A percentile compares a stretch with the other conserved stretches of the same genome.
phyloP scores from a whole-genome alignment of 257 asterid species.

The Plantago major region DNA sequence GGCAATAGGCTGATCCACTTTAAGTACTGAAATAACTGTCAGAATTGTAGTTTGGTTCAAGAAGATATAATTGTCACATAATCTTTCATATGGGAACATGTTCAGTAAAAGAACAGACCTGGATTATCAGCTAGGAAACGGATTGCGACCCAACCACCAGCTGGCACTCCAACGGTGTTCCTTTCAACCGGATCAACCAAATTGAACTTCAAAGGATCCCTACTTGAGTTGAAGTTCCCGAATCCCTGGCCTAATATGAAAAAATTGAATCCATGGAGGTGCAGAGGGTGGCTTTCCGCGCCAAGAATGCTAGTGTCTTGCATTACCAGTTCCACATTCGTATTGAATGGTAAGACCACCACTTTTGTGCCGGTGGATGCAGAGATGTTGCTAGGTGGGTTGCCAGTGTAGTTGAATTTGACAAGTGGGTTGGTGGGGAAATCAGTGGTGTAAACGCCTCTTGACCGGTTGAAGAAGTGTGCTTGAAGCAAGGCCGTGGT shows the following conservation, averaged over 20 bases:
- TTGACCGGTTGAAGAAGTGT: constrained; percentile 44
- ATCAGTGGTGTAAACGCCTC: constrained; percentile 54
- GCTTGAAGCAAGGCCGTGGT: constrained; percentile 51
- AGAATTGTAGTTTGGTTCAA: no score
- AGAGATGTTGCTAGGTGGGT: constrained; percentile 37
- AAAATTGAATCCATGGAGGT: constrained; percentile 68
- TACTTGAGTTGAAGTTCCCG: constrained; percentile 51
- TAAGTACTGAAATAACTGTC: no score
- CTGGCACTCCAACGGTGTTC: constrained; percentile 55
- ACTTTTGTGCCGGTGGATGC: constrained; percentile 46
- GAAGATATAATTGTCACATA: no score
- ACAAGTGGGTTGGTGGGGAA: constrained; percentile 51
- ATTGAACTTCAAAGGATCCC: constrained; percentile 47
- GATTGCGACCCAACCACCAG: constrained; percentile 67
- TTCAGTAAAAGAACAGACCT: constrained; percentile 25
- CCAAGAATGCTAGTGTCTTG: constrained; percentile 63
- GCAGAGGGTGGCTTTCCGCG: constrained; percentile 63
- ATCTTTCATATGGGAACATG: no score
- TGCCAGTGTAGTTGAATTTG: constrained; percentile 59
- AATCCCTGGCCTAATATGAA: constrained; percentile 54
- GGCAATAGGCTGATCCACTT: no score
- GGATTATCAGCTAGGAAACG: constrained; percentile 69
- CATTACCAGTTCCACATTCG: constrained; percentile 50
- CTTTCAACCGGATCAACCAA: constrained; percentile 60
- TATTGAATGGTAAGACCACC: constrained; percentile 36